These are phyloP conservation scores for Xeromyces bisporus DNA, from an alignment of 495 filamentous ascomycete species.

Conservation along the genomic window DNA sequence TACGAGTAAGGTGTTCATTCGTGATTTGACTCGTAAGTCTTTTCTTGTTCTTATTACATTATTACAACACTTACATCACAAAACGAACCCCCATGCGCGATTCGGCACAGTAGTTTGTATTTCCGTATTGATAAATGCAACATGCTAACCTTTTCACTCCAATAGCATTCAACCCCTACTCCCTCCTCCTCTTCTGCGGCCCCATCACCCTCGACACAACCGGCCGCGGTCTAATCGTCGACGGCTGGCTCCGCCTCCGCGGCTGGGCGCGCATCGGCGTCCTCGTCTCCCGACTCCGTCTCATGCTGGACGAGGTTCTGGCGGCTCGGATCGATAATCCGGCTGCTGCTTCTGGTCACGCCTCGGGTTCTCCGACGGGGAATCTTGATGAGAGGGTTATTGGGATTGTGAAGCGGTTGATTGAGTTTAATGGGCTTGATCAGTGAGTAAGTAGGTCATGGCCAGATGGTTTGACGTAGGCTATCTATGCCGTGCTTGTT, in stretches of 20 bases:
- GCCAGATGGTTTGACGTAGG: not conserved
- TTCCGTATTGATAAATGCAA: constrained; percentile 1
- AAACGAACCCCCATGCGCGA: too few relatives aligned
- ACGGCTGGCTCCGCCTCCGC: constrained; percentile 77
- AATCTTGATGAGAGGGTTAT: constrained; percentile 48
- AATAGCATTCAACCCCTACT: constrained; percentile 76
- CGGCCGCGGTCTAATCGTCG: constrained; percentile 75
- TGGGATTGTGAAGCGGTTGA: constrained; percentile 53
- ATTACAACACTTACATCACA: too few relatives aligned
- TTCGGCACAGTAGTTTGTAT: not conserved
- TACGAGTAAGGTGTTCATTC: constrained; percentile 74
- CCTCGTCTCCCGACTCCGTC: constrained; percentile 62
- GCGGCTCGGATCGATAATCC: constrained; percentile 66
- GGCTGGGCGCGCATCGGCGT: constrained; percentile 95
- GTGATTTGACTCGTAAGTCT: constrained; percentile 71
- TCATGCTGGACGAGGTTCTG: constrained; percentile 73
- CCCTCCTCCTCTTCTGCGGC: constrained; percentile 79
- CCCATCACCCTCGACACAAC: constrained; percentile 70
- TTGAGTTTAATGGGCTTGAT: constrained; percentile 81
- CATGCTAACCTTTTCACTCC: constrained; percentile 3
- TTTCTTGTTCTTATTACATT: too few relatives aligned
- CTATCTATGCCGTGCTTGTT: not conserved
- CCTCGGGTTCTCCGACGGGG: constrained; percentile 1
- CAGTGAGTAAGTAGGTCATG: constrained; percentile 16
- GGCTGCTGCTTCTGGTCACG: constrained; percentile 9